Evolutionary conservation across 129 eudicot species (phyloP).

Genomic region (Centella asiatica): DNA sequence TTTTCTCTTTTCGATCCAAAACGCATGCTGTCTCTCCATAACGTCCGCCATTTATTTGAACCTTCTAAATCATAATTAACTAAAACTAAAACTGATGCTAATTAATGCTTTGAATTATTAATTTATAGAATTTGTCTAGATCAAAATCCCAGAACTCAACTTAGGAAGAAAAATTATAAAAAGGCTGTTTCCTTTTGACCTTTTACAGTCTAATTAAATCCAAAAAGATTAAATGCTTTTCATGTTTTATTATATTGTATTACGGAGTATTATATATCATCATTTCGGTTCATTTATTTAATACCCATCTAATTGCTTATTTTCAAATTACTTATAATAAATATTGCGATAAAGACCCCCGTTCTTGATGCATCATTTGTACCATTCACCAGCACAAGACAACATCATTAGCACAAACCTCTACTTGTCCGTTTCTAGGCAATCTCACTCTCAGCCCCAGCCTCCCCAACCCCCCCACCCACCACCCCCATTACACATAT

Average conservation of each 20-base stretch:
- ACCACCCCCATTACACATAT: conserved; percentile 4
- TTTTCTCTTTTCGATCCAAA: too few species aligned
- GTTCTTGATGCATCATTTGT: conserved; percentile 23
- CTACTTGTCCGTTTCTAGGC: conserved; percentile 26
- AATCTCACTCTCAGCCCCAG: neutral
- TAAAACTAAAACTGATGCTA: too few species aligned
- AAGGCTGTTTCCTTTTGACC: neutral
- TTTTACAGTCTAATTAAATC: neutral
- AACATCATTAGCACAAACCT: conserved; percentile 39
- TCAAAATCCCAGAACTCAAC: neutral
- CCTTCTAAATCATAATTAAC: neutral
- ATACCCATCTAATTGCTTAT: neutral
- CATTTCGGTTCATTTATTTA: too few species aligned
- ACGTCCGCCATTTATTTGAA: too few species aligned
- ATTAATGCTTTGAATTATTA: too few species aligned
- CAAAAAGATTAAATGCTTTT: conserved; percentile 1
- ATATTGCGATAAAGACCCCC: conserved; percentile 19
- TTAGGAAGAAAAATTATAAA: too few species aligned
- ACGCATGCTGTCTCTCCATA: too few species aligned
- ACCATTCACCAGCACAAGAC: conserved; percentile 44
- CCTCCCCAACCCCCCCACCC: neutral
- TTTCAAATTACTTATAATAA: neutral
- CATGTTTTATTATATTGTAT: neutral
- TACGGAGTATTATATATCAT: too few species aligned
- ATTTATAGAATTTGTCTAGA: too few species aligned